These are phyloP conservation scores for Fomes fomentarius DNA, from an alignment of 1,284 basidiomycete species.

Conservation along the genomic window DNA sequence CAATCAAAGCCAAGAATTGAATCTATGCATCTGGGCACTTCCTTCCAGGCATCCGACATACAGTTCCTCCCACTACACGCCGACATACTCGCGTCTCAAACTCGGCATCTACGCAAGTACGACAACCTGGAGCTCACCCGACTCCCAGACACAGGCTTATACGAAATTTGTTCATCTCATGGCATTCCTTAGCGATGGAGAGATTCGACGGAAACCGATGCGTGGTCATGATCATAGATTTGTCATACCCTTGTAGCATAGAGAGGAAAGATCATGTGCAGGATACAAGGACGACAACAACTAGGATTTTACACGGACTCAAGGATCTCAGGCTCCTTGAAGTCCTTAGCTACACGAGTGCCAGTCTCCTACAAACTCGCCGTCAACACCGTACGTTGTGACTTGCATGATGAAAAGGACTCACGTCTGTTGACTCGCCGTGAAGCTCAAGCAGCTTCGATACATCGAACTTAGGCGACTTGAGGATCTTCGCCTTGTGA, in stretches of 20 bases:
- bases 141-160: too few species aligned
- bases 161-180: too few species aligned
- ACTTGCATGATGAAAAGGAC: constrained; percentile 36
- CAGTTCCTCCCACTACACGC: not conserved
- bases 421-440: constrained; percentile 89
- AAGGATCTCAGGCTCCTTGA: constrained; percentile 90
- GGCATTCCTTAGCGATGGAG: too few species aligned
- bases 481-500: constrained; percentile 97
- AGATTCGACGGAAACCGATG: too few species aligned
- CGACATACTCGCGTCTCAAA: too few species aligned
- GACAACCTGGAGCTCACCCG: too few species aligned
- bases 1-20: too few species aligned
- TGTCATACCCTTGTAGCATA: constrained; percentile 45
- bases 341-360: constrained; percentile 86
- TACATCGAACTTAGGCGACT: constrained; percentile 96
- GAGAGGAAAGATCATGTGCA: constrained; percentile 38
- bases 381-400: constrained; percentile 7
- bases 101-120: too few species aligned
- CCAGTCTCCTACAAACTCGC: constrained; percentile 74
- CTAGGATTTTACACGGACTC: constrained; percentile 72
- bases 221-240: constrained; percentile 42
- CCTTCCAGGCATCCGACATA: not conserved
- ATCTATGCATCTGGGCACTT: not conserved
- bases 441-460: constrained; percentile 96
- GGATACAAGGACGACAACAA: constrained; percentile 44